A percentile compares a stretch with the other conserved stretches of the same genome.
Conservation (phyloP, 2,329 filamentous ascomycete species). For the Sporothrix globosa region DNA sequence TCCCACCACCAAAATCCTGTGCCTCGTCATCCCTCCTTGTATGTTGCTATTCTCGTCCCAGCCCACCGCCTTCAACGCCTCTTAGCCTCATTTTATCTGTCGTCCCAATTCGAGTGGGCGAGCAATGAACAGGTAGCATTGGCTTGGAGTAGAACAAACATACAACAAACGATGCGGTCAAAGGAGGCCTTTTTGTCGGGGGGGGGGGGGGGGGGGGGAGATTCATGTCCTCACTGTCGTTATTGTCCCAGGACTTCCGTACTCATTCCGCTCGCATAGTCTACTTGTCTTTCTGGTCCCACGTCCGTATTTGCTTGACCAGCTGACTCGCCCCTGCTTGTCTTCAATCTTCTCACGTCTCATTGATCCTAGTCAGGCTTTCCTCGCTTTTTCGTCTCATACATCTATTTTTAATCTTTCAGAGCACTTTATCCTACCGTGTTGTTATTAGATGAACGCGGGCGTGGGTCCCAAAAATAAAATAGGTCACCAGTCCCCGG, state of each 20-base stretch:
- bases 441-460: background rate
- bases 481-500: slow-evolving; percentile 10
- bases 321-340: background rate
- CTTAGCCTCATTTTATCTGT: background rate
- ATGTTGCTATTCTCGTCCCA: slow-evolving; percentile 29
- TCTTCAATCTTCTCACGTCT: background rate
- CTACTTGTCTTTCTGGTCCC: slow-evolving; percentile 6
- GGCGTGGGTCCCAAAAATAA: background rate
- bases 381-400: slow-evolving; percentile 12
- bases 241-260: slow-evolving; percentile 8
- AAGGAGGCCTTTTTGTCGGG: background rate
- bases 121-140: background rate
- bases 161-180: background rate
- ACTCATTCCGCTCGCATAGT: background rate
- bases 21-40: too few relatives aligned
- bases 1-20: background rate
- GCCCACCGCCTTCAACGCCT: background rate
- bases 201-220: too few relatives aligned
- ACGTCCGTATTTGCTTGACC: background rate
- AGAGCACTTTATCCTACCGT: background rate
- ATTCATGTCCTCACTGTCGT: background rate
- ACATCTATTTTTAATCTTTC: slow-evolving; percentile 9
- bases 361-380: background rate
- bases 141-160: background rate
- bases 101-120: background rate